A percentile compares a stretch with the other conserved stretches of the same genome.
Evolutionary conservation across 176 grass and related monocot species (phyloP).

Genomic region (Saccharum spontaneum): DNA sequence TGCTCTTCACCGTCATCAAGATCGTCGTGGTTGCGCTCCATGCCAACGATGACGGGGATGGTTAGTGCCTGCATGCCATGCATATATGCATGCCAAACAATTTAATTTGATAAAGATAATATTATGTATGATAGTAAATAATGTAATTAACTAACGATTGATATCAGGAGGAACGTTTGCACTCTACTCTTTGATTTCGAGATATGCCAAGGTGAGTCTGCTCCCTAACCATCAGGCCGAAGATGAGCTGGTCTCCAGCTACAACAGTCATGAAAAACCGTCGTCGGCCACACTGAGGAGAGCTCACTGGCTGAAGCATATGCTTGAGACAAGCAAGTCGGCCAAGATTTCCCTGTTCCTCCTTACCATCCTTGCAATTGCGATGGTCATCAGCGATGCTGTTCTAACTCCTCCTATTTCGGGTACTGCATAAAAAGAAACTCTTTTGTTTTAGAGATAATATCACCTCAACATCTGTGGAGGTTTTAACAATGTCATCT

Average conservation of each 20-base stretch:
- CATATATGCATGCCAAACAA: too few relatives aligned
- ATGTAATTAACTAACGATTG: too few relatives aligned
- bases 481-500: background rate
- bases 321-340: constrained; percentile 21
- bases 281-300: background rate
- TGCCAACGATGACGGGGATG: constrained; percentile 54
- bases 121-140: too few relatives aligned
- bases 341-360: constrained; percentile 39
- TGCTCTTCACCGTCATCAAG: constrained; percentile 46
- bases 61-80: background rate
- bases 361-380: constrained; percentile 45
- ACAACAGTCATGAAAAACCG: background rate
- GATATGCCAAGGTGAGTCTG: constrained; percentile 43
- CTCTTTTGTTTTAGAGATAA: background rate
- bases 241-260: constrained; percentile 37
- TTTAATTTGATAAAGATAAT: background rate
- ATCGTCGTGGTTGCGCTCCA: constrained; percentile 42
- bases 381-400: constrained; percentile 61
- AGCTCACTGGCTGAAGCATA: constrained; percentile 34
- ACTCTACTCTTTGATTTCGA: constrained; percentile 61
- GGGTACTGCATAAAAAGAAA: constrained; percentile 11
- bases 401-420: constrained; percentile 55
- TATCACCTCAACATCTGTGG: background rate
- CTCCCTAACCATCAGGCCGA: constrained; percentile 52
- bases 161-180: constrained; percentile 46